Base-by-base conservation (phyloP, 192 early-diverging fungal species). In the Coemansia sp. region DNA sequence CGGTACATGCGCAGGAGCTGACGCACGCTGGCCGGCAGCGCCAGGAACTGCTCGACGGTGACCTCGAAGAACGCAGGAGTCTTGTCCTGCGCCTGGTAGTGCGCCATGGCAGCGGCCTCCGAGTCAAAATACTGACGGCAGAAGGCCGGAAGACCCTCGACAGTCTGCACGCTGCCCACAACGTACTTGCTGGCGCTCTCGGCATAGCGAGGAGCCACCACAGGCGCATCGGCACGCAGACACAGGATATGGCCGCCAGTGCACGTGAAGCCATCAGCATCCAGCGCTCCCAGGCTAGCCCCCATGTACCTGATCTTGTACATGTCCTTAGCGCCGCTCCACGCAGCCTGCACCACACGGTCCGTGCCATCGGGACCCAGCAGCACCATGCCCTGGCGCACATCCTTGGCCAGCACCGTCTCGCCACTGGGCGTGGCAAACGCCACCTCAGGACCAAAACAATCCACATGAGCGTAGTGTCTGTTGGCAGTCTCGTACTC, bases 391-490 rank as follows among this genome's bases (percentile, higher is more conserved):
- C 73, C 73, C 66, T 64, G 6, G 14, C 5, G 5, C 6, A 75
- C 22, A 25, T 75, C 73, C 42, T 20, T 49, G 11, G 72, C 72
- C 20, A 18, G 63, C 10, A 75, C 29, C 1, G 54, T 32, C 0
- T 18, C 14, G 25, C 72, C 66, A 12, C 14, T 31, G 0, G 67
- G 72, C 16, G 72, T 75, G 29, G 72, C 72, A 64, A 75, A 69
- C 16, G 58, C 51, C 0, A 73, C 72, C 6, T 75, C 63, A 5
- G 67, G 67, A 10, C 73, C 67, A 36, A 67, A 67, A 32, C 69
- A 96, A 78, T 99, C 95, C 3, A 97, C 91, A 72, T 96, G 94
- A 11, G 96, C 94, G 69, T 97, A 97, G 83, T 99, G 97, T 57
- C 95, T 87, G 61, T 73, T 86, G 34, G 63, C 68, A 18, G 95